These are phyloP conservation scores for Myotisia sp. DNA, from an alignment of 2,329 filamentous ascomycete genomes.

Conservation along the genomic window DNA sequence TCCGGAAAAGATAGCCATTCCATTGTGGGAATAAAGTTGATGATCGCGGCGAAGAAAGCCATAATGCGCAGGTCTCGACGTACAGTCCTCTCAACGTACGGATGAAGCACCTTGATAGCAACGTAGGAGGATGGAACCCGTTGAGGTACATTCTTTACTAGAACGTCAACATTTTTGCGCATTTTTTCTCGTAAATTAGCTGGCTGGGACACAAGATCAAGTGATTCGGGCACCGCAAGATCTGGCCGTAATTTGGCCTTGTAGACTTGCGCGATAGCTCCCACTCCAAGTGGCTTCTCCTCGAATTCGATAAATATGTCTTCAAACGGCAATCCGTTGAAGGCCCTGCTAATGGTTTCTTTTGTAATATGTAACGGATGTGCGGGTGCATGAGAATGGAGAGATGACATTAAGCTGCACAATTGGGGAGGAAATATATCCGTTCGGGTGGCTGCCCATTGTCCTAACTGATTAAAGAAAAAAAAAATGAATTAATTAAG, in stretches of 20 bases:
- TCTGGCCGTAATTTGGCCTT: conserved; percentile 79
- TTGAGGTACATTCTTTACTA: conserved; percentile 74
- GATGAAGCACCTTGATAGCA: conserved; percentile 90
- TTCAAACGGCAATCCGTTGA: conserved; percentile 63
- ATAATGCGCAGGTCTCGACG: conserved; percentile 88
- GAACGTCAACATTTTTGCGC: conserved; percentile 64
- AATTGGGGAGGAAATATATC: conserved; percentile 92
- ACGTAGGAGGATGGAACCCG: conserved; percentile 84
- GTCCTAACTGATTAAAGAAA: conserved; percentile 51
- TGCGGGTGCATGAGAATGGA: conserved; percentile 88
- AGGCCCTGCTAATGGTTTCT: conserved; percentile 64
- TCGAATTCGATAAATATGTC: conserved; percentile 96
- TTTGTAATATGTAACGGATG: conserved; percentile 73
- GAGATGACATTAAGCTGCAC: conserved; percentile 82
- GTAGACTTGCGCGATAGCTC: conserved; percentile 95
- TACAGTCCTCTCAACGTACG: conserved; percentile 75
- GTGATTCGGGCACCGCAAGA: conserved; percentile 49
- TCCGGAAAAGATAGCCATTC: conserved; percentile 95
- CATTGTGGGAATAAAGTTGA: conserved; percentile 83
- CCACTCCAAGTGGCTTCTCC: conserved; percentile 75
- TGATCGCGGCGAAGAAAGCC: conserved; percentile 69
- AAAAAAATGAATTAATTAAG: not conserved
- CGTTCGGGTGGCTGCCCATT: conserved; percentile 93
- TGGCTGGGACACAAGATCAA: conserved; percentile 39
- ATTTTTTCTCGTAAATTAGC: conserved; percentile 54